Base-by-base conservation (phyloP, 1,284 basidiomycete genomes). In the Cutaneotrichosporon cavernicola region DNA sequence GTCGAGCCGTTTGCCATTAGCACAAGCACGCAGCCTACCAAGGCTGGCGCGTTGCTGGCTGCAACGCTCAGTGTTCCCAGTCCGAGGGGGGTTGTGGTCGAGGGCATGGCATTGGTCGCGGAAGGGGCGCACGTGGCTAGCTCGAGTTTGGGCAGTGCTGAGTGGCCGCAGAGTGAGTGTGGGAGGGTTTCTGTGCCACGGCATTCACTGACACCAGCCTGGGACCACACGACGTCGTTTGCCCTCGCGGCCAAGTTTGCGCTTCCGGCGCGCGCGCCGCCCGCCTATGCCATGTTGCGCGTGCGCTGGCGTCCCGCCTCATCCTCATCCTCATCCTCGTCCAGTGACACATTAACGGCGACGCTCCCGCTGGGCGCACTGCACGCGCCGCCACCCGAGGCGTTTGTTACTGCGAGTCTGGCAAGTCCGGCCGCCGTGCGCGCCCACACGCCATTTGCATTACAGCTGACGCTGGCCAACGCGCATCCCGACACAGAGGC, bases 401-500 rank as follows among this genome's bases (percentile, higher is more conserved):
- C 73, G 1, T 76, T 73, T 66, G 65, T 79, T 18, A 64, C 71
- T 5, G 71, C 74, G 6, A 58, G 63, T 10, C 59, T 75, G 4
- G 30, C 60, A 9, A 43, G 66, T 2, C 73, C 73, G 0, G 53
- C 70, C 0, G 46, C 58, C 5, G 65, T 71, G 9, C 46, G 56
- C 18, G 63, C 73, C 1, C 64, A 73, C 58, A 16, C 62, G n/a
- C 70, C 79, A 7, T 77, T 80, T 65, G 18, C 60, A 5, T 46
- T 79, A n/a, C 38, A 49, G 10, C 65, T 81, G 14, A 57, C 65
- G 5, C 61, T 81, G 46, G 52, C 66, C 32, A 81, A 81, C 62
- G 65, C 73, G 13, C 78, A 81, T 60, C 73, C 76, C 2, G 68
- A 72, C 9, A 59, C 68, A 6, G 36, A 68, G 0, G 70, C 71